Base-by-base conservation (phyloP, 2,329 filamentous ascomycete species). In the Parasarocladium wereldwijsianum region DNA sequence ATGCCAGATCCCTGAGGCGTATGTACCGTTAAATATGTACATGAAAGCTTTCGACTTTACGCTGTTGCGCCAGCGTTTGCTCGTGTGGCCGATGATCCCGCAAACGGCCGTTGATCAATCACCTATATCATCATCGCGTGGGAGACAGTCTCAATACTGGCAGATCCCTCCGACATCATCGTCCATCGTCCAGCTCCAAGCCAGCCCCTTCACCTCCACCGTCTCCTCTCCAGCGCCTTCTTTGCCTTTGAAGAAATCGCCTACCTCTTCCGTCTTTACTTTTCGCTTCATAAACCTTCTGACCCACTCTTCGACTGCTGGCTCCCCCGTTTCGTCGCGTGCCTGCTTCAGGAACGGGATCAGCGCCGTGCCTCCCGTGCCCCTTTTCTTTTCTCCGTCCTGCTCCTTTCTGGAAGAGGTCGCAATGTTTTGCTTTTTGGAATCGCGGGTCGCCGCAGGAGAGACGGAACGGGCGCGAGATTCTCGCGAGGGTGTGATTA, bases 341-440 rank as follows among this genome's bases (percentile, higher is more conserved):
- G 90, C 90, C 55, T 98, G 90, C 55, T 96, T 94, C 36, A 98
- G 61, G 55, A 98, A 98, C 0, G 87, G 83, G 33, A 98, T 94
- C 33, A 98, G 60, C 0, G 86, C 82, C 0, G 90, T 96, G 11
- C 90, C 90, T 10, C 90, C 90, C 0, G 90, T 98, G 2, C 90
- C 90, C 12, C 28, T 17, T 21, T 30, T 30, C 25, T 80, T 82
- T 17, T 93, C 66, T 29, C 77, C 77, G 18, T 24, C 17, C 11
- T 26, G 31, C 16, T 34, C 27, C 39, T 61, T 57, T 11, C 57
- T 54, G 3, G 66, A 68, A 2, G 69, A 65, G 3, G 68, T 64
- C 2, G 75, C 74, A 9, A 86, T 62, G 40, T 86, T 83, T 31
- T 70, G 35, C 40, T 46, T 45, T 39, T 50, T 55, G n/a, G n/a